Conservation (phyloP, 1,139 yeast genomes). For the Candida freyschussii region DNA sequence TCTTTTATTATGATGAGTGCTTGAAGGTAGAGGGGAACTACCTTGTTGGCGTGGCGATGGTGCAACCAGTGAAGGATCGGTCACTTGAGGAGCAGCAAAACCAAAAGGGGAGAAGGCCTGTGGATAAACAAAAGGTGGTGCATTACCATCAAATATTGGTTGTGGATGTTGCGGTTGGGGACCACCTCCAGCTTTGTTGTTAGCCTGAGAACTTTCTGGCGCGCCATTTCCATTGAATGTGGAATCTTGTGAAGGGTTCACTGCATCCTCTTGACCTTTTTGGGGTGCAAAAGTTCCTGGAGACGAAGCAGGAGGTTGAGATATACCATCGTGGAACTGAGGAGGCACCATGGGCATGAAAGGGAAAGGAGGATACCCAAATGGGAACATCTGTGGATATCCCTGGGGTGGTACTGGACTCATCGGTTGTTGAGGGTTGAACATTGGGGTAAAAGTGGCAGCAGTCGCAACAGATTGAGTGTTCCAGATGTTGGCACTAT, state of each 20-base stretch:
- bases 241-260: no score
- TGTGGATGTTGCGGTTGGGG: conserved; percentile 21
- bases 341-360: conserved; percentile 35
- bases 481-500: conserved; percentile 51
- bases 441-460: conserved; percentile 52
- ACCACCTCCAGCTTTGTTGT: no score
- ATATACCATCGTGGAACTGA: conserved; percentile 28
- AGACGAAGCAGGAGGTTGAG: conserved; percentile 3
- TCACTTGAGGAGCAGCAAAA: conserved; percentile 22
- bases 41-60: conserved; percentile 4
- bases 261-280: conserved; percentile 3
- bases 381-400: conserved; percentile 26
- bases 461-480: conserved; percentile 67
- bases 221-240: no score
- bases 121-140: conserved; percentile 23
- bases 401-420: conserved; percentile 11
- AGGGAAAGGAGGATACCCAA: conserved; percentile 26
- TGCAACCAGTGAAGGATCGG: conserved; percentile 10
- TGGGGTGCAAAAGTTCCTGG: background rate
- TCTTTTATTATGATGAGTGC: conserved; percentile 12
- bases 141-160: conserved; percentile 8
- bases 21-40: conserved; percentile 2
- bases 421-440: conserved; percentile 12
- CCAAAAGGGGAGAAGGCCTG: conserved; percentile 25
- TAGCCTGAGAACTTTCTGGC: no score